Conservation (phyloP, 345 rosid species). For the Mercurialis annua region DNA sequence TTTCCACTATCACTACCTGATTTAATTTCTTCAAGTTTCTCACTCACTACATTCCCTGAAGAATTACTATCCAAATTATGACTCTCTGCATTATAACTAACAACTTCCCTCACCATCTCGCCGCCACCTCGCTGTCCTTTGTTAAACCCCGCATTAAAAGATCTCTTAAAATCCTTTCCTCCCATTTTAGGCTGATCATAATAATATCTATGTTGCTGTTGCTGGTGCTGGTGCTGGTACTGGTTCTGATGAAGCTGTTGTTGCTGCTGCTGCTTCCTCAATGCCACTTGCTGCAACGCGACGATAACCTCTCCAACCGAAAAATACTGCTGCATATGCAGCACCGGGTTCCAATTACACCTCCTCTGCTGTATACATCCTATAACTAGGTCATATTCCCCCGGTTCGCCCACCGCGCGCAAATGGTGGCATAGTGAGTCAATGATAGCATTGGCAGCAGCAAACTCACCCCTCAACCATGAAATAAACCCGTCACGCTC, state of each 20-base stretch:
- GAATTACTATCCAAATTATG: conserved; percentile 32
- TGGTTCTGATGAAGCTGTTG: no score
- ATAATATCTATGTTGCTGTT: conserved; percentile 22
- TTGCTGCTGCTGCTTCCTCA: conserved; percentile 51
- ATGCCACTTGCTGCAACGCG: conserved; percentile 63
- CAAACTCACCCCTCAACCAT: conserved; percentile 89
- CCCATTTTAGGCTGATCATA: conserved; percentile 54
- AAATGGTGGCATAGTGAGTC: conserved; percentile 73
- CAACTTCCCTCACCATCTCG: conserved; percentile 38
- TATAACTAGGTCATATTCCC: conserved; percentile 62
- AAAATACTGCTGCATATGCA: conserved; percentile 77
- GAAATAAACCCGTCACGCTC: conserved; percentile 77
- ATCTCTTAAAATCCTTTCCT: conserved; percentile 56
- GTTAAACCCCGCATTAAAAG: conserved; percentile 39
- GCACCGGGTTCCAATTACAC: conserved; percentile 67
- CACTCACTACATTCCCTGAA: conserved; percentile 28
- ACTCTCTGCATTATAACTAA: conserved; percentile 31
- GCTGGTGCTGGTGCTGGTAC: conserved; percentile 22
- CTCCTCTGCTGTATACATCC: conserved; percentile 71
- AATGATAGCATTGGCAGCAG: conserved; percentile 90
- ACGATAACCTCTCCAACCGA: conserved; percentile 53
- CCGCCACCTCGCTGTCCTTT: conserved; percentile 39
- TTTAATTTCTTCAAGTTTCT: conserved; percentile 34
- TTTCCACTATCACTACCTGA: conserved; percentile 27
- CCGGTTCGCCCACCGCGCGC: conserved; percentile 53